Evolutionary conservation across 805 yeast species (phyloP).

Genomic region (Metschnikowia kofuensis): DNA sequence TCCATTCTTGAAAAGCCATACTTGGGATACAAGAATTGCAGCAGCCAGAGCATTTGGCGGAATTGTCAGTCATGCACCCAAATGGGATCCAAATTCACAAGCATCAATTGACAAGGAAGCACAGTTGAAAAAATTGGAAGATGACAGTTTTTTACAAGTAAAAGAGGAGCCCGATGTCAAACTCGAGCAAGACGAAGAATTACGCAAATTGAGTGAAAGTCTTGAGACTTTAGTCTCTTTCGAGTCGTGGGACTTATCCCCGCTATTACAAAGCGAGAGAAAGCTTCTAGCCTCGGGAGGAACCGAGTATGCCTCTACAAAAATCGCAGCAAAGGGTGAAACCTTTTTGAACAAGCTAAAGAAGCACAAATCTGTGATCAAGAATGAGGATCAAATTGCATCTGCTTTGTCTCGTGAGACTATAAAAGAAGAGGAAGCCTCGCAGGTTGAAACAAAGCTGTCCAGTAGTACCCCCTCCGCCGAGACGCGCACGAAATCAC

Average conservation of each 20-base stretch:
- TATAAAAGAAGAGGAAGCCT: background rate
- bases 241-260: constrained; percentile 48
- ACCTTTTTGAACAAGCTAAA: constrained; percentile 46
- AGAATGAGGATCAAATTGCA: constrained; percentile 8
- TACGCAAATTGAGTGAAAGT: constrained; percentile 39
- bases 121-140: constrained; percentile 16
- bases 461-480: constrained; percentile 2
- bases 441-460: constrained; percentile 2
- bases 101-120: constrained; percentile 27
- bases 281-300: constrained; percentile 67
- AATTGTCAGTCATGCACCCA: constrained; percentile 69
- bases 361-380: constrained; percentile 47
- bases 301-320: constrained; percentile 29
- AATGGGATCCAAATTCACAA: constrained; percentile 79
- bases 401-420: background rate
- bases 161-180: constrained; percentile 31
- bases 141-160: constrained; percentile 22
- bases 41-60: constrained; percentile 96
- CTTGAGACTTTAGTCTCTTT: constrained; percentile 44
- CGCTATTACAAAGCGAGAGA: constrained; percentile 48
- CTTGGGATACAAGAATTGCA: constrained; percentile 95
- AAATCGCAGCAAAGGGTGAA: constrained; percentile 38
- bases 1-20: constrained; percentile 76
- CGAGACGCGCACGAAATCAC: constrained; percentile 23
- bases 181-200: constrained; percentile 41